phyloP scores from a whole-genome alignment of 2,329 filamentous ascomycete genomes.

The Zasmidium cellare region DNA sequence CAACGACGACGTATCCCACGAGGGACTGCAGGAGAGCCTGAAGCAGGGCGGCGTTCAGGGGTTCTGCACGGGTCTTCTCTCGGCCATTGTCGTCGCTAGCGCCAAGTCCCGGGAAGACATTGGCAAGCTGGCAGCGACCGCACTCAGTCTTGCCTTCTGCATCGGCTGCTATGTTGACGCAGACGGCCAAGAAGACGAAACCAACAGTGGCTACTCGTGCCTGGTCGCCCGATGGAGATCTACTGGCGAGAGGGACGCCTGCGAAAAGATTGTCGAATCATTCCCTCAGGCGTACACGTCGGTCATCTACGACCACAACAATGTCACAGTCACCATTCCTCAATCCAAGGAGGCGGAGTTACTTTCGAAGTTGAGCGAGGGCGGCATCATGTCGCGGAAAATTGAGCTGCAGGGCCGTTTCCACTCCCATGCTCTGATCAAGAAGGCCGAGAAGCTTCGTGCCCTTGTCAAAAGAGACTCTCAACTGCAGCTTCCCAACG shows the following conservation, averaged over 20 bases:
- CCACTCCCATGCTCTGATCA: not conserved
- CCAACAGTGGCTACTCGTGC: not conserved
- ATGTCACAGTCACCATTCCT: not conserved
- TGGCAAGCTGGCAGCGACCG: constrained; percentile 49
- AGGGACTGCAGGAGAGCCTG: not conserved
- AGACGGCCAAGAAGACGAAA: constrained; percentile 1
- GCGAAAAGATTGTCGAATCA: not conserved
- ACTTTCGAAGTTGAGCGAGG: not conserved
- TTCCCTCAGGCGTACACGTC: constrained; percentile 1
- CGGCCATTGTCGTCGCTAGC: constrained; percentile 11
- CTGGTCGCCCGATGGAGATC: constrained; percentile 6
- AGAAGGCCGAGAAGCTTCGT: not conserved
- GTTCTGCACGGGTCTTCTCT: constrained; percentile 12
- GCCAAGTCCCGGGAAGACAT: constrained; percentile 68
- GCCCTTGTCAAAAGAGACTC: not conserved
- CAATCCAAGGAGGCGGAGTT: not conserved
- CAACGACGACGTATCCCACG: not conserved
- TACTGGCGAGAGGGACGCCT: not conserved
- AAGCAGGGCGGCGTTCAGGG: constrained; percentile 10
- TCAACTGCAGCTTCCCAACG: not conserved
- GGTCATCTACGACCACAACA: not conserved
- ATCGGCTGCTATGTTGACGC: constrained; percentile 69
- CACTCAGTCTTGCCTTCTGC: constrained; percentile 71
- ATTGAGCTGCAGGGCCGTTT: not conserved
- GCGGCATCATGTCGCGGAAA: not conserved